These are phyloP conservation scores for Zoysia pacifica DNA, from an alignment of 176 grass and related monocot species.

Conservation along the genomic window DNA sequence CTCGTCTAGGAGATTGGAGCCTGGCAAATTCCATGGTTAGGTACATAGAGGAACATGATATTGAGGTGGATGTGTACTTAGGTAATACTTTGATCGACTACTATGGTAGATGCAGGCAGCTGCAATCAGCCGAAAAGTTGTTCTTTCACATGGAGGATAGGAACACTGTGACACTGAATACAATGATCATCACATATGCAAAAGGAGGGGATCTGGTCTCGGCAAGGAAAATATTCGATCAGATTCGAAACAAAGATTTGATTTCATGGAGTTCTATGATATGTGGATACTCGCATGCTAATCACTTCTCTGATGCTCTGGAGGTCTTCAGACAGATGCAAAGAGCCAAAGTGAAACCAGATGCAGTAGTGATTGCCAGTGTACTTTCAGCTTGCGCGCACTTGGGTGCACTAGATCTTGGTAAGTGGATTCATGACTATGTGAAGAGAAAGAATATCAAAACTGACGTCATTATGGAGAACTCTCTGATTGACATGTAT, in stretches of 20 bases:
- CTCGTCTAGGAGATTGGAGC: constrained; percentile 50
- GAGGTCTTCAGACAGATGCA: constrained; percentile 54
- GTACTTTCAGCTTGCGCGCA: constrained; percentile 52
- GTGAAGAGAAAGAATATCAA: constrained; percentile 47
- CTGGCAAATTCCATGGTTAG: constrained; percentile 47
- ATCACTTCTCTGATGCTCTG: constrained; percentile 52
- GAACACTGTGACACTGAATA: constrained; percentile 44
- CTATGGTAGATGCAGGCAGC: constrained; percentile 32
- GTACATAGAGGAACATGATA: constrained; percentile 44
- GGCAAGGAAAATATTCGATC: constrained; percentile 50
- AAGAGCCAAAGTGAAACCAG: constrained; percentile 51
- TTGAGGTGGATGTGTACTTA: constrained; percentile 61
- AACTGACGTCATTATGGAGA: constrained; percentile 43
- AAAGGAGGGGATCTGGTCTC: constrained; percentile 48
- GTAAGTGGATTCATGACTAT: constrained; percentile 54
- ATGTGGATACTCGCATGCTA: constrained; percentile 49
- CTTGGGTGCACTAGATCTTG: constrained; percentile 48
- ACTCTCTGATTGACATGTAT: constrained; percentile 54
- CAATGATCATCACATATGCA: constrained; percentile 55
- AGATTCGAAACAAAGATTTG: constrained; percentile 52
- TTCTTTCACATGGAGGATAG: constrained; percentile 50
- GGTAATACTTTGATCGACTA: constrained; percentile 62
- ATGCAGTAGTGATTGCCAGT: constrained; percentile 42
- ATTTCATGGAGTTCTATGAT: constrained; percentile 68
- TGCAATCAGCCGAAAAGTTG: constrained; percentile 48